phyloP scores from a whole-genome alignment of 176 grass and related monocot species.

The Carex kokanica region DNA sequence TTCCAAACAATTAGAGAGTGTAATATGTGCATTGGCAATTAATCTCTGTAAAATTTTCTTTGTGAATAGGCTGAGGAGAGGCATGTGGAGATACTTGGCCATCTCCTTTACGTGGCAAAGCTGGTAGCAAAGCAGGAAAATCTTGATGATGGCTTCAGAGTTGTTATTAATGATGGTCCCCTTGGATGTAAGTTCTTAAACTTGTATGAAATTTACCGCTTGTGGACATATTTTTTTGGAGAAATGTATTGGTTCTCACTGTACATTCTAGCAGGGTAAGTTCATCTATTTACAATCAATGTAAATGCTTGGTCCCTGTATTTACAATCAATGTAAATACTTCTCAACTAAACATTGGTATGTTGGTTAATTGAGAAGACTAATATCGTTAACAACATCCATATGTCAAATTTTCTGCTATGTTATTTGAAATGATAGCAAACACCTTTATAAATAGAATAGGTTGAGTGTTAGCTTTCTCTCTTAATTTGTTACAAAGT shows the following conservation, averaged over 20 bases:
- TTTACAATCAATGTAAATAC: background rate
- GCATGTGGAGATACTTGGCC: constrained; percentile 48
- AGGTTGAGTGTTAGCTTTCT: background rate
- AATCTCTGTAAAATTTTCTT: background rate
- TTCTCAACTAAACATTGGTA: background rate
- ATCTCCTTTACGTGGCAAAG: constrained; percentile 56
- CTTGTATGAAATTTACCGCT: background rate
- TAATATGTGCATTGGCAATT: background rate
- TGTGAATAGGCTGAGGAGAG: constrained; percentile 60
- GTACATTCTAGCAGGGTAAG: background rate
- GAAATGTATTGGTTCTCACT: background rate
- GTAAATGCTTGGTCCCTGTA: background rate
- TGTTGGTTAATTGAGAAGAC: background rate
- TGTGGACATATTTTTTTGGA: background rate
- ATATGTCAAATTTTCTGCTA: background rate
- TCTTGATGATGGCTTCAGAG: constrained; percentile 59
- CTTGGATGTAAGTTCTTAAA: constrained; percentile 44
- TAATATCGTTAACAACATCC: background rate
- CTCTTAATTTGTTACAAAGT: background rate
- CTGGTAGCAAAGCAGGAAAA: constrained; percentile 61
- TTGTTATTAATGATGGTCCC: constrained; percentile 62
- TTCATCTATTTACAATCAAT: background rate
- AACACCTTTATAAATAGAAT: background rate
- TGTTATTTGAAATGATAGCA: background rate
- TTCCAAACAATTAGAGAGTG: background rate